Base-by-base conservation (phyloP, 2,329 filamentous ascomycete species). In the Paraphoma sp. region DNA sequence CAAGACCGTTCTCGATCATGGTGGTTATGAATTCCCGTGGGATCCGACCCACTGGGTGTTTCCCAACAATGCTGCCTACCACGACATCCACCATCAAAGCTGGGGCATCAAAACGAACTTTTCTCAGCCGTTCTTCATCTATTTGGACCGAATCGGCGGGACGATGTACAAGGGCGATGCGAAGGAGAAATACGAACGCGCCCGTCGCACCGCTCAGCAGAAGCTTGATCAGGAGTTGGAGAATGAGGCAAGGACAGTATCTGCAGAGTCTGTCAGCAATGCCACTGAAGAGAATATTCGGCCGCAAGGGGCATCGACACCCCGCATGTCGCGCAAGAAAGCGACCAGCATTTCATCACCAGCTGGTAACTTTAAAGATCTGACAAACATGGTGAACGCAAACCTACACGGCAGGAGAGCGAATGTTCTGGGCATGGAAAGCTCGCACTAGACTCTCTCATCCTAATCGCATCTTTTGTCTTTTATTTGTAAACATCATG, bases 81-180 rank as follows among this genome's bases (percentile, higher is more conserved):
- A 99, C 74, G 95, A 99, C 73, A 94, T 99, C 56, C 95, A 99
- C 79, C 95, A 99, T 80, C 95, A 99, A 79, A 96, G 91, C 78
- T 98, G 94, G 93, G 95, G 95, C 54, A 97, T 99, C 84, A 99
- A 98, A 85, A 91, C 89, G 63, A 96, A 96, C 79, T 96, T 92
- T 76, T 90, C 89, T 5, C 92, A 96, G 78, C 92, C 92, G 3
- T 96, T 93, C 80, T 97, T 98, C 80, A 97, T 91, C 46, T 93
- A 97, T 79, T 98, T 95, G 92, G 95, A 99, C 75, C 83, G 86
- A 45, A 72, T 93, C 29, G 82, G 97, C 18, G 88, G 89, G 49
- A 99, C 95, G 23, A 90, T 87, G 77, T 97, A 93, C 88, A 87
- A 85, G 57, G 87, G 81, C 63, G 87, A 86, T 69, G 85, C 84